phyloP scores from a whole-genome alignment of 2,329 filamentous ascomycete genomes.

The Fusarium xyrophilum region DNA sequence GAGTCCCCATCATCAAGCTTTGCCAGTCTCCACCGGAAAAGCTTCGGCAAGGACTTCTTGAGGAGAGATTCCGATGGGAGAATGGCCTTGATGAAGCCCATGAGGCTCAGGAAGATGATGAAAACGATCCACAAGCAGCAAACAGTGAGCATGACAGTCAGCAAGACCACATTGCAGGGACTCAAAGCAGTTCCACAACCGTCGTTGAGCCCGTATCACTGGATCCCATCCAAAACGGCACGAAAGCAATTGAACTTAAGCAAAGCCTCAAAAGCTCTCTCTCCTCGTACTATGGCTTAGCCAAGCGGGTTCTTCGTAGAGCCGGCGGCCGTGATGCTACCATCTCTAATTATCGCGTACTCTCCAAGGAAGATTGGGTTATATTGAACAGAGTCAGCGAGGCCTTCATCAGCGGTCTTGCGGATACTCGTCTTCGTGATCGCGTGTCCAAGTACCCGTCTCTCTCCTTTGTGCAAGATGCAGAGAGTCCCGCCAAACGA shows the following conservation, averaged over 20 bases:
- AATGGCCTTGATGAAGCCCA: constrained; percentile 55
- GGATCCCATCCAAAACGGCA: constrained; percentile 13
- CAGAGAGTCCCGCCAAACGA: constrained; percentile 46
- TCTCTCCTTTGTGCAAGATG: constrained; percentile 47
- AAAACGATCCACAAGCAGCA: constrained; percentile 42
- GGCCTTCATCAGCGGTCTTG: constrained; percentile 62
- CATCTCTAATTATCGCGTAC: constrained; percentile 53
- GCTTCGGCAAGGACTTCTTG: constrained; percentile 66
- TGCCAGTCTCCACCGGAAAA: constrained; percentile 72
- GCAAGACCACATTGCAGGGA: not conserved
- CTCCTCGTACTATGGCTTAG: constrained; percentile 54
- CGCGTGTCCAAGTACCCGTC: constrained; percentile 57
- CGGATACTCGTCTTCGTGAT: constrained; percentile 53
- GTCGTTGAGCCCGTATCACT: constrained; percentile 35
- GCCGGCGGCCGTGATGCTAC: constrained; percentile 59
- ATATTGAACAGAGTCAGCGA: constrained; percentile 60
- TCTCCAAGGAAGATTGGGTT: constrained; percentile 53
- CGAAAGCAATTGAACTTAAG: constrained; percentile 46
- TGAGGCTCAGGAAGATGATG: constrained; percentile 47
- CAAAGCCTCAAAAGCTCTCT: constrained; percentile 54
- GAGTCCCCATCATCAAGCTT: constrained; percentile 87
- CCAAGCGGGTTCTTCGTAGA: constrained; percentile 59
- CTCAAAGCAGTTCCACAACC: constrained; percentile 8
- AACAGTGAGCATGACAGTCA: constrained; percentile 39
- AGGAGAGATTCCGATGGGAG: constrained; percentile 77